Evolutionary conservation across 352 stramenopile genomes (phyloP).

Genomic region (Thraustochytrium striatum): DNA sequence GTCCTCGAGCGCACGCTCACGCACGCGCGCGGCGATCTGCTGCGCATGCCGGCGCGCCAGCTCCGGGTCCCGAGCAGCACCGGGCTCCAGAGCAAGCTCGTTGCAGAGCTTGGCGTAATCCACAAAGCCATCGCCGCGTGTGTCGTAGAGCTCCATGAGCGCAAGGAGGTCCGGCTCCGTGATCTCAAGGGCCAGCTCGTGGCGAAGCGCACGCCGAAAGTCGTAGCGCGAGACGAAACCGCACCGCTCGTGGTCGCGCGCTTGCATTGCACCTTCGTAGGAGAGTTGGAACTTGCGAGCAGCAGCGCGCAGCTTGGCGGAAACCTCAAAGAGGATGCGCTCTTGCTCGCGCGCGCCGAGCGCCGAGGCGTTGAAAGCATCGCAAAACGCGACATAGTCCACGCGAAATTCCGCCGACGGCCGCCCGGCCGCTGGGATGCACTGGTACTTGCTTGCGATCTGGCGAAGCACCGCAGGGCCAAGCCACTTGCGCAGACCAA

Average conservation of each 20-base stretch:
- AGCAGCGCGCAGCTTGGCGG: neutral
- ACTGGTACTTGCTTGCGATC: no score
- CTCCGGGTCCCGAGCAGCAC: no score
- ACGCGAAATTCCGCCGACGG: neutral
- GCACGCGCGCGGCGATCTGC: neutral
- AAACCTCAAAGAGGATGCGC: neutral
- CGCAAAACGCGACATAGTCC: constrained; percentile 37
- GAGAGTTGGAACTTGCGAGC: neutral
- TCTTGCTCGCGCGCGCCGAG: neutral
- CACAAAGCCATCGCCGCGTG: constrained; percentile 1
- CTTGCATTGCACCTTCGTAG: neutral
- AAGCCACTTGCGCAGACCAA: neutral
- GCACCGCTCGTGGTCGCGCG: neutral
- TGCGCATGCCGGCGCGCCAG: no score
- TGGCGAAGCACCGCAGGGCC: neutral
- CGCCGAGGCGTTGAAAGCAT: neutral
- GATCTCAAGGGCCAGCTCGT: constrained; percentile 3
- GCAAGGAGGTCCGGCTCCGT: neutral
- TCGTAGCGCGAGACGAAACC: constrained; percentile 16
- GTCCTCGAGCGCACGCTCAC: neutral
- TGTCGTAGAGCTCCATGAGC: constrained; percentile 15
- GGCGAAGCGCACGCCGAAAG: constrained; percentile 10
- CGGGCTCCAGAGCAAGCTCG: neutral
- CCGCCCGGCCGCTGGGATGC: neutral
- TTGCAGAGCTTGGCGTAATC: neutral